Conservation (phyloP, 352 stramenopile genomes). For the Peronospora farinosa region DNA sequence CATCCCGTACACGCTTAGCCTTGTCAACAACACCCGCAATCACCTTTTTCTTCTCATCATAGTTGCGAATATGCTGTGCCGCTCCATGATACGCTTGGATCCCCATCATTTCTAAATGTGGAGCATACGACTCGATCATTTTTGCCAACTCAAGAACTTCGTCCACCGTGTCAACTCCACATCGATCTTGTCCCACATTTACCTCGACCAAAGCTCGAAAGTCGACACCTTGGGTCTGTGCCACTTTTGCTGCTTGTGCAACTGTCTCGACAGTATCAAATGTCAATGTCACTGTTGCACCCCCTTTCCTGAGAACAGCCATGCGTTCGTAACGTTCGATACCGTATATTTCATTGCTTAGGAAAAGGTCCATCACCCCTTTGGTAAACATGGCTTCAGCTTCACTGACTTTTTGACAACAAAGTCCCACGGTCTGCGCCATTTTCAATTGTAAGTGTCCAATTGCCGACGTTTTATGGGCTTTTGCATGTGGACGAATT, state of each 20-base stretch:
- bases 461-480: constrained; percentile 57
- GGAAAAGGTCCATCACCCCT: constrained; percentile 45
- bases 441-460: constrained; percentile 41
- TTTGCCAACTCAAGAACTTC: constrained; percentile 39
- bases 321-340: constrained; percentile 44
- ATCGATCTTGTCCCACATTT: constrained; percentile 71
- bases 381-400: constrained; percentile 66
- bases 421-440: constrained; percentile 46
- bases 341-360: constrained; percentile 67
- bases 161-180: constrained; percentile 49
- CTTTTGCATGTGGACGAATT: constrained; percentile 68
- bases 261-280: constrained; percentile 52
- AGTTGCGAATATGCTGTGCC: constrained; percentile 63
- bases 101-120: constrained; percentile 35
- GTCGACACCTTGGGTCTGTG: constrained; percentile 16
- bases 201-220: constrained; percentile 65
- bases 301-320: constrained; percentile 29
- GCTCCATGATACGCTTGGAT: constrained; percentile 73
- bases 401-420: constrained; percentile 65
- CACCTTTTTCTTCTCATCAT: constrained; percentile 41
- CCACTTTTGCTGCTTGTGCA: constrained; percentile 32
- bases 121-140: constrained; percentile 20
- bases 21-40: constrained; percentile 39
- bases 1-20: constrained; percentile 36
- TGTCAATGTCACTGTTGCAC: constrained; percentile 48